Conservation (phyloP, 1,284 basidiomycete species). For the Amylostereum chailletii region DNA sequence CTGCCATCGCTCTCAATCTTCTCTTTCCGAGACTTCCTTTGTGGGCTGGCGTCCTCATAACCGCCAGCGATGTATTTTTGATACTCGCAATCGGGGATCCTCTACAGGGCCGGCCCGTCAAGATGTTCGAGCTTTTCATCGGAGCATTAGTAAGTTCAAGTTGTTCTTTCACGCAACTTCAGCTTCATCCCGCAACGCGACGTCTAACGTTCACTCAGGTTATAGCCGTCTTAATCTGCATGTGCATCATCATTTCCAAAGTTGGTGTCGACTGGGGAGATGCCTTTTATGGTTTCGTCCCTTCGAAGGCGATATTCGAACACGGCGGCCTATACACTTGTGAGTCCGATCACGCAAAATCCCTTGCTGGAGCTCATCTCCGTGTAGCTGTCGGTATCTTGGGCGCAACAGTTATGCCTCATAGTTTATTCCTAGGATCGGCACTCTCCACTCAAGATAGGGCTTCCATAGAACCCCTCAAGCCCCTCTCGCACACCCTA, state of each 20-base stretch:
- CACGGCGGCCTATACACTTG: slow-evolving; percentile 71
- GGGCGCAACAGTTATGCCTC: slow-evolving; percentile 46
- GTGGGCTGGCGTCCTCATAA: slow-evolving; percentile 77
- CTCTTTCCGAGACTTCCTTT: slow-evolving; percentile 74
- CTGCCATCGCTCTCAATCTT: slow-evolving; percentile 70
- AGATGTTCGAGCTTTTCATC: slow-evolving; percentile 69
- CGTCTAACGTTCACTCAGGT: slow-evolving; percentile 36
- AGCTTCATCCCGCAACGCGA: slow-evolving; percentile 21
- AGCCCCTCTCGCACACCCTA: background rate
- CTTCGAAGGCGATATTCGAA: slow-evolving; percentile 54
- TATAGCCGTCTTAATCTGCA: slow-evolving; percentile 69
- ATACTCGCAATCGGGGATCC: slow-evolving; percentile 58
- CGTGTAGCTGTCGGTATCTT: slow-evolving; percentile 54
- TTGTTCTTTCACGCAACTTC: slow-evolving; percentile 29
- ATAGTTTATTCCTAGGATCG: slow-evolving; percentile 77
- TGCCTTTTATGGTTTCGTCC: slow-evolving; percentile 80
- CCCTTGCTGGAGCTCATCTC: background rate
- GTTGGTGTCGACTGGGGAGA: slow-evolving; percentile 66
- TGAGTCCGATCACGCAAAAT: slow-evolving; percentile 19
- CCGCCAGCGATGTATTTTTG: slow-evolving; percentile 76
- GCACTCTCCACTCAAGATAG: slow-evolving; percentile 69
- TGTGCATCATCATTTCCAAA: slow-evolving; percentile 67
- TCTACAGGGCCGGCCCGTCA: slow-evolving; percentile 46
- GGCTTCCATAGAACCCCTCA: slow-evolving; percentile 17
- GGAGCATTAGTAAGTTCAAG: slow-evolving; percentile 10